Evolutionary conservation across 768 basidiomycete species (phyloP).

Genomic region (Boletellus sp.): DNA sequence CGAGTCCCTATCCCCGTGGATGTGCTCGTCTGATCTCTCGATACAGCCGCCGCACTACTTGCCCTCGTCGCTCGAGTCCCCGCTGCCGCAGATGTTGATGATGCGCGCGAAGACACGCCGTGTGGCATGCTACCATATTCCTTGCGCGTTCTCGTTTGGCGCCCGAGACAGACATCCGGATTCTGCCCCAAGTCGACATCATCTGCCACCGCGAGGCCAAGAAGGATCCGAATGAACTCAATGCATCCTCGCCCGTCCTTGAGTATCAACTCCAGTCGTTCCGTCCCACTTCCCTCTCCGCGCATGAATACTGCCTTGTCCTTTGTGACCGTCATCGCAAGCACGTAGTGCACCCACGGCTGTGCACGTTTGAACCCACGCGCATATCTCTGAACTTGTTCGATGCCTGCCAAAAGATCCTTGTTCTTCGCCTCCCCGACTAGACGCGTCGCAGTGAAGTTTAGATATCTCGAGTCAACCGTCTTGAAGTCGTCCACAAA

Average conservation of each 20-base stretch:
- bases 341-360: slow-evolving; percentile 4
- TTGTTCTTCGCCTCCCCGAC: neutral
- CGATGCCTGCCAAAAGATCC: too few relatives aligned
- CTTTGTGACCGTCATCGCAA: neutral
- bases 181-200: neutral
- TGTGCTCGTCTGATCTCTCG: too few relatives aligned
- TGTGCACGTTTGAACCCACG: slow-evolving; percentile 2
- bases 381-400: neutral
- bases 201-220: neutral
- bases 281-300: slow-evolving; percentile 5
- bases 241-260: neutral
- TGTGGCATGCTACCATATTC: too few relatives aligned
- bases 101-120: too few relatives aligned
- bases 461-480: neutral
- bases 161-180: neutral
- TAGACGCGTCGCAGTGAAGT: neutral
- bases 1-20: too few relatives aligned
- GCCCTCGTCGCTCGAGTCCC: too few relatives aligned
- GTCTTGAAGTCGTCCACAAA: neutral
- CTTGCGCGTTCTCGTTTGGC: too few relatives aligned
- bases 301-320: neutral
- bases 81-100: too few relatives aligned
- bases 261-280: neutral
- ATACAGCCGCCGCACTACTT: too few relatives aligned
- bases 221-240: slow-evolving; percentile 4